Evolutionary conservation across 2,329 filamentous ascomycete species (phyloP), one percentile per base, ranked within the genome.

Genomic region (Xylariales sp.): DNA sequence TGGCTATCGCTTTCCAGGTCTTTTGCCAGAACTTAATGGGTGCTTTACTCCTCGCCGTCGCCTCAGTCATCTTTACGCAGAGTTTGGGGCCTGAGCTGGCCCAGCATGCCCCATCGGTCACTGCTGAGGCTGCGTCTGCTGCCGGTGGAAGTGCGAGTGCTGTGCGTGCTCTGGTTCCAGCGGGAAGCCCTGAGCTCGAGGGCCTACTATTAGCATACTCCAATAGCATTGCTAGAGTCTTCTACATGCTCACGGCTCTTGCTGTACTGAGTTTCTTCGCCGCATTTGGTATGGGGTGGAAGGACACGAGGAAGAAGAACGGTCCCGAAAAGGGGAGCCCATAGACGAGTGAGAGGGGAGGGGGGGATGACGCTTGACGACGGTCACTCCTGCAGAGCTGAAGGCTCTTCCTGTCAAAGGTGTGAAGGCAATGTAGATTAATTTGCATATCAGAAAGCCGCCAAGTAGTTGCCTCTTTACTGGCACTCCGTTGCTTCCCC

Each of bases 61-160:
- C 42, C 15, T 55, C 56, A n/a, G 52, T 50, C 24, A 51, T 59
- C 28, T 61, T 59, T 43, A 54, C 51, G 12, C 50, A 54, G 47
- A 50, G 44, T 12, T 40, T 60, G 10, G 38, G 43, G 5, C 34
- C 35, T n/a, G 47, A 52, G 38, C 48, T 56, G 5, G 22, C 32
- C 12, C 38, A 10, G 4, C 48, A 53, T 6, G 54, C 54, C 10
- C 58, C 58, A 0, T 53, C 52, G 1, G 42, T 61, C 21, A 24
- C 46, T 21, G 52, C 56, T 3, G 38, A 37, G 2, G 50, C 44
- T 4, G 54, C 55, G 12, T 38, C 54, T 8, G 49, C 45, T 8
- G 57, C 58, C 3, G 58, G 58, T 18, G 49, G 54, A 18, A 56
- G 53, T 21, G 56, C 53, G 3, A 44, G 47, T 5, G 57, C 53